Conservation (phyloP, 768 basidiomycete genomes). For the Boletus fagicola region DNA sequence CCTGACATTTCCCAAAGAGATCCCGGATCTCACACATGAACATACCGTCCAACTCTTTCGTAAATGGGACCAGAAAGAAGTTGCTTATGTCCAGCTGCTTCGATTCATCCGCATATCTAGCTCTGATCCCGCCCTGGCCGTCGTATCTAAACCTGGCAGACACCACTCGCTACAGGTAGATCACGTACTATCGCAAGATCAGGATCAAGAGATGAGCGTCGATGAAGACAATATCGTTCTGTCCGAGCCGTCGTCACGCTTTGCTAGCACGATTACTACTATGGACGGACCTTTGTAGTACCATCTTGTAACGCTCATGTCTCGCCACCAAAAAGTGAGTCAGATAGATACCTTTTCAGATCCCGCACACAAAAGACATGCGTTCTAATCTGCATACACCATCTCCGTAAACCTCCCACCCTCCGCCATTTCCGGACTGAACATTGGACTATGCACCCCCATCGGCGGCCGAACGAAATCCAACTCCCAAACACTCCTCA, state of each 20-base stretch:
- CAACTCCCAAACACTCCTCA: conserved; percentile 71
- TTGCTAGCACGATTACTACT: conserved; percentile 37
- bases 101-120: conserved; percentile 77
- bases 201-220: conserved; percentile 30
- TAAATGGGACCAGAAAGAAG: conserved; percentile 75
- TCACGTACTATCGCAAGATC: conserved; percentile 3
- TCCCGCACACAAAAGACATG: conserved; percentile 15
- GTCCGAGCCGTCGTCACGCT: conserved; percentile 32
- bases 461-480: conserved; percentile 36
- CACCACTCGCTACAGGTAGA: conserved; percentile 40
- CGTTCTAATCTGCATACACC: conserved; percentile 30
- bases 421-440: conserved; percentile 31
- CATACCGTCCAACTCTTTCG: conserved; percentile 69
- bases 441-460: conserved; percentile 19
- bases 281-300: conserved; percentile 36
- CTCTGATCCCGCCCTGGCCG: conserved; percentile 41
- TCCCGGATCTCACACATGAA: conserved; percentile 75
- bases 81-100: conserved; percentile 65
- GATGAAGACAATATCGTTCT: conserved; percentile 29
- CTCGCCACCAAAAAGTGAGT: conserved; percentile 1
- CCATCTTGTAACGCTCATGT: not conserved
- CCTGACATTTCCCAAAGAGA: conserved; percentile 45
- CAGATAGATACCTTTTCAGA: conserved; percentile 8
- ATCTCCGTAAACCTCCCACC: conserved; percentile 32
- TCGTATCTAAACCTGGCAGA: conserved; percentile 61